Evolutionary conservation across 306 rosid species (phyloP).

Genomic region (Prunus dulcis): DNA sequence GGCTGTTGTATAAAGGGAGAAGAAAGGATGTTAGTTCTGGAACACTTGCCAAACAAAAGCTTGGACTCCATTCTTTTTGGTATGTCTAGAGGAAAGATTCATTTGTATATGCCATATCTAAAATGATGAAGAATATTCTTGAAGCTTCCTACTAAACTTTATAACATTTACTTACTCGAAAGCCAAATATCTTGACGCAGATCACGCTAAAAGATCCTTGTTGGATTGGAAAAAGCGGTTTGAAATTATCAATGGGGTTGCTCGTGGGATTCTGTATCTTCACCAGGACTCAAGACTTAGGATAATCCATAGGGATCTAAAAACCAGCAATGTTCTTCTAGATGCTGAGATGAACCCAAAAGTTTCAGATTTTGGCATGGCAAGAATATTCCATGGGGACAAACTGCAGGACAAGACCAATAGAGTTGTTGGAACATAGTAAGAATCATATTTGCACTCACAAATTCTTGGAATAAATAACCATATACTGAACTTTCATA

Average conservation of each 20-base stretch:
- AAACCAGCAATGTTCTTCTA: conserved; percentile 48
- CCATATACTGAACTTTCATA: not conserved
- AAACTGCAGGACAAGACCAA: conserved; percentile 44
- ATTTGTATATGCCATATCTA: not conserved
- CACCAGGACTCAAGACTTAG: conserved; percentile 57
- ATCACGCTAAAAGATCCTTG: conserved; percentile 23
- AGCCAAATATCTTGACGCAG: conserved; percentile 18
- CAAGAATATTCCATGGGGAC: conserved; percentile 48
- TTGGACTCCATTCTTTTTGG: conserved; percentile 53
- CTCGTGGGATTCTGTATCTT: conserved; percentile 56
- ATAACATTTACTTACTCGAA: not conserved
- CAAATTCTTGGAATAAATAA: not conserved
- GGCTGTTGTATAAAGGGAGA: conserved; percentile 47
- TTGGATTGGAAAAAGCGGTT: conserved; percentile 48
- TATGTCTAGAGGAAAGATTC: conserved; percentile 12
- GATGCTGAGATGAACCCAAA: conserved; percentile 50
- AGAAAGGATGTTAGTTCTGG: conserved; percentile 53
- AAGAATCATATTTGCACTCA: conserved; percentile 20
- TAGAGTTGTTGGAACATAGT: conserved; percentile 59
- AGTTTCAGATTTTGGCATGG: conserved; percentile 71
- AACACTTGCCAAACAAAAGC: conserved; percentile 56
- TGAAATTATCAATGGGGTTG: conserved; percentile 40
- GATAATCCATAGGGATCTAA: conserved; percentile 60
- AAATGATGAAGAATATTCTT: not conserved
- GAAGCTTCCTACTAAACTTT: not conserved